Evolutionary conservation across 345 rosid genomes (phyloP).

Genomic region (Dipteronia sinensis): DNA sequence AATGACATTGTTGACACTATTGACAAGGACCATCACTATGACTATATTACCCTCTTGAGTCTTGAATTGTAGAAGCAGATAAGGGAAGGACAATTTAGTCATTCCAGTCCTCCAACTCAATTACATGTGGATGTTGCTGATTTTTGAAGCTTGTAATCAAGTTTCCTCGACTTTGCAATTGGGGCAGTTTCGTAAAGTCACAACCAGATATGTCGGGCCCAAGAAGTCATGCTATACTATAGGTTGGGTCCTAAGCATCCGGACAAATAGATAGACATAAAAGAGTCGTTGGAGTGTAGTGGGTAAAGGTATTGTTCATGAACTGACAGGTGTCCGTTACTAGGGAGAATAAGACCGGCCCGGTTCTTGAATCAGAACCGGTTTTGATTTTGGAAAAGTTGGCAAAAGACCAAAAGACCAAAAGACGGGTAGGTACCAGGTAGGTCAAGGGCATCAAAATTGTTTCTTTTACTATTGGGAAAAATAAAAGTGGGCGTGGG

Average conservation of each 20-base stretch:
- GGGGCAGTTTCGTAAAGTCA: conserved; percentile 4
- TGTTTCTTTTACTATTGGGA: too few relatives aligned
- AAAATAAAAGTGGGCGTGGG: background rate
- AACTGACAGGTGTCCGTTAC: conserved; percentile 8
- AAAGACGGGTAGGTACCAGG: background rate
- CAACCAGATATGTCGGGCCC: background rate
- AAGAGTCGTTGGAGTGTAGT: background rate
- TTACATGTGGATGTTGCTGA: background rate
- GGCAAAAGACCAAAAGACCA: background rate
- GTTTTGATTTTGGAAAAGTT: background rate
- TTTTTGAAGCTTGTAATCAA: background rate
- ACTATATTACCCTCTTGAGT: background rate
- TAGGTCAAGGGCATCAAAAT: background rate
- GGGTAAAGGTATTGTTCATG: background rate
- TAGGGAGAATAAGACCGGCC: background rate
- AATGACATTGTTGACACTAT: conserved; percentile 16
- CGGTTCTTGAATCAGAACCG: background rate
- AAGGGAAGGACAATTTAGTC: background rate
- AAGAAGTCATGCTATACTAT: background rate
- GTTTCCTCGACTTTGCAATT: background rate
- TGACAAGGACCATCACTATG: background rate
- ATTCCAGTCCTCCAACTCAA: background rate
- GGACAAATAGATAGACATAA: conserved; percentile 6
- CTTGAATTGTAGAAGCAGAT: background rate
- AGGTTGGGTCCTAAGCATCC: background rate